phyloP scores from a whole-genome alignment of 108 stramenopile genomes.

The Nitzschia sp. region DNA sequence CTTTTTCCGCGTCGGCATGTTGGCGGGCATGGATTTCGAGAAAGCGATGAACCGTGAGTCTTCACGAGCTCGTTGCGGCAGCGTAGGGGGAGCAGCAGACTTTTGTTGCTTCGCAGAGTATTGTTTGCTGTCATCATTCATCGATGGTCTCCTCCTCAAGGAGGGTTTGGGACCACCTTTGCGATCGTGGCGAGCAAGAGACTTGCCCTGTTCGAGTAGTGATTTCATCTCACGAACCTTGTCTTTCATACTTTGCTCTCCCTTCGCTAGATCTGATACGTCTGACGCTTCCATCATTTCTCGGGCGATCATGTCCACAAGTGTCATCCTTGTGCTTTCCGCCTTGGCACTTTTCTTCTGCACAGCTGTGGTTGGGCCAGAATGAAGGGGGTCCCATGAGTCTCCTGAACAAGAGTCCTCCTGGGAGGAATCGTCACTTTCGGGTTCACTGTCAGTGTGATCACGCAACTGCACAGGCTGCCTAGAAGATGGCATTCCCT shows the following conservation, averaged over 20 bases:
- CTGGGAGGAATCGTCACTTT: no score
- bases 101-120: neutral
- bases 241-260: neutral
- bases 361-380: neutral
- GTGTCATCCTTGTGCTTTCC: neutral
- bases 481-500: no score
- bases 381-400: no score
- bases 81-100: neutral
- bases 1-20: no score
- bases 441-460: no score
- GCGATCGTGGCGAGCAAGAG: neutral
- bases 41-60: neutral
- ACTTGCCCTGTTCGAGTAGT: neutral
- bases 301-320: constrained; percentile 12
- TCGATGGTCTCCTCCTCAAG: neutral
- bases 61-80: neutral
- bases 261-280: neutral
- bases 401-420: no score
- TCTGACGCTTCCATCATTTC: neutral
- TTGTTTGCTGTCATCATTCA: neutral
- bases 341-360: neutral
- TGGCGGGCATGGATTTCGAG: no score
- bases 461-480: no score
- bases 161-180: neutral
- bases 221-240: neutral